These are phyloP conservation scores for Austroboletus rostrupii DNA, from an alignment of 1,284 basidiomycete species.

Conservation along the genomic window DNA sequence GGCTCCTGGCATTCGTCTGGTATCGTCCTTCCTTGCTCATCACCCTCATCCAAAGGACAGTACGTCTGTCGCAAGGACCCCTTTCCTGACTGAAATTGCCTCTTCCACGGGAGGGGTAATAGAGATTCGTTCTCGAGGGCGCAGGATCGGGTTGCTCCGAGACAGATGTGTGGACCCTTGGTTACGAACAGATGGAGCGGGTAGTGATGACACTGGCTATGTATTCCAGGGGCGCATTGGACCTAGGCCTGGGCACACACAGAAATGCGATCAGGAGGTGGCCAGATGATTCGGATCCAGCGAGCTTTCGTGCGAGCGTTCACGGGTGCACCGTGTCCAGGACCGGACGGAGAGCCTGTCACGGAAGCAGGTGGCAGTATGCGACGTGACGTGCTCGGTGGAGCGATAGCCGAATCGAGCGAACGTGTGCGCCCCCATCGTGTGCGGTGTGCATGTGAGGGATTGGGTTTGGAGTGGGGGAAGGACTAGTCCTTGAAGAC, in stretches of 20 bases:
- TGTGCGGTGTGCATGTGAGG: conserved; percentile 23
- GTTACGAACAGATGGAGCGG: conserved; percentile 23
- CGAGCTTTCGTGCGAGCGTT: conserved; percentile 16
- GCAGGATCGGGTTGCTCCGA: conserved; percentile 13
- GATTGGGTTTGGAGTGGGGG: conserved; percentile 27
- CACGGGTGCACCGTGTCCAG: neutral
- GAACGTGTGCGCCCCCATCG: conserved; percentile 22
- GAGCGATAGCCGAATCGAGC: conserved; percentile 24
- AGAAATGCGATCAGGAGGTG: conserved; percentile 13
- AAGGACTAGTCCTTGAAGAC: conserved; percentile 31
- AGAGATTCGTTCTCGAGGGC: conserved; percentile 34
- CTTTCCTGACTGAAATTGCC: conserved; percentile 23
- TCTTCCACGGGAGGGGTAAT: conserved; percentile 19
- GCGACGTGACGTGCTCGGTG: conserved; percentile 9
- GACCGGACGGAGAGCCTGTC: conserved; percentile 2
- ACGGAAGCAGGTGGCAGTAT: conserved; percentile 18
- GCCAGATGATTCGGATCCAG: conserved; percentile 9
- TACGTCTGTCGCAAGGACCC: conserved; percentile 1
- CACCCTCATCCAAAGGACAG: conserved; percentile 9
- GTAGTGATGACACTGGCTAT: conserved; percentile 8
- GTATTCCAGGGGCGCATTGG: conserved; percentile 6
- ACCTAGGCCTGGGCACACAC: conserved; percentile 19
- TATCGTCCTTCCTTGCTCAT: conserved; percentile 10
- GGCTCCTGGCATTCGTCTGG: conserved; percentile 1
- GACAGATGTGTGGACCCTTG: conserved; percentile 5